Evolutionary conservation across 805 yeast genomes (phyloP), one percentile per base, ranked within the genome.

Genomic region (Saccharomycopsis capsularis): DNA sequence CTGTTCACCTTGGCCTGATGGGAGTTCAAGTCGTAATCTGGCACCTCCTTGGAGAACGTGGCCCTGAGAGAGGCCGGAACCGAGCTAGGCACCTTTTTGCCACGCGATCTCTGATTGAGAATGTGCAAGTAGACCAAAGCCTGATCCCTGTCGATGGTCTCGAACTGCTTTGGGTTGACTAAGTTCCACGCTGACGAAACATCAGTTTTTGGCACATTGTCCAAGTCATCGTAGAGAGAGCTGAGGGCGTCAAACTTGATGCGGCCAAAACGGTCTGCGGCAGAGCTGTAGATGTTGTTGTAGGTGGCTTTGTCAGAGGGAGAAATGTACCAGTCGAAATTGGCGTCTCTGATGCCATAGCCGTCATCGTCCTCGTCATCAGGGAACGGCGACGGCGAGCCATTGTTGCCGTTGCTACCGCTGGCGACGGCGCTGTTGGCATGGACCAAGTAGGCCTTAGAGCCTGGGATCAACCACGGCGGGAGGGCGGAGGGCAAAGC

Each of bases 241-340:
- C 75, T 68, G 50, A 93, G 70, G 1, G 90, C 73, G 37, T 82
- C 82, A 61, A 85, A 91, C 32, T 81, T 73, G 39, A 89, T 80
- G 52, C 95, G 73, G 7, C 98, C 98, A 55, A 76, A 82, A 30
- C 74, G 68, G 67, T 91, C 97, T 45, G 85, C 68, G 46, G 87
- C 80, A 24, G 83, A 74, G 35, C 81, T 71, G 62, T 89, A 85
- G 30, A 93, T 78, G 29, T 83, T 71, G 60, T 86, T 91, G 66
- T 93, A 93, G 15, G 83, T 76, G 2, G 78, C 57, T 60, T 81
- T 79, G 60, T 93, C 98, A 7, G 81, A 75, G 21, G 97, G 98
- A 3, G 96, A 81, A 56, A 93, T 89, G 67, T 93, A 93, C 99
- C 99, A 93, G 63, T 90, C 96, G 61, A 93, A 87, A 59, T 81